A percentile compares a stretch with the other conserved stretches of the same genome.
phyloP scores from a whole-genome alignment of 2,329 filamentous ascomycete genomes.

The Dryadomyces quercivorus region DNA sequence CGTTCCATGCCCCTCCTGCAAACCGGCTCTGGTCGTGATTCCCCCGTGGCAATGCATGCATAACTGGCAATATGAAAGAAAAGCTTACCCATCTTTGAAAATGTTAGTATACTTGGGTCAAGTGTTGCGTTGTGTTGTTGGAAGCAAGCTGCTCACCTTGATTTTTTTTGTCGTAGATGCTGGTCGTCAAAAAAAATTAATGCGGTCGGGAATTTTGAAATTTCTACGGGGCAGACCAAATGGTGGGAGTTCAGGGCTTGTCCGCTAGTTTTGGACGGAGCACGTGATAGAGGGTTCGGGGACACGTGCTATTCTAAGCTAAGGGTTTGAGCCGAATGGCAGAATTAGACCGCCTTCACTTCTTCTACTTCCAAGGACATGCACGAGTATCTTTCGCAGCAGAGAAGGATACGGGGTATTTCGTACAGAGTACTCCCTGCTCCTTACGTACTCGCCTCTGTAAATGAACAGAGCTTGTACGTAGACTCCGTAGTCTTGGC shows the following conservation, averaged over 20 bases:
- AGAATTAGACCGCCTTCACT: background rate
- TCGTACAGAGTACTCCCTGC: too few species aligned
- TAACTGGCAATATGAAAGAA: constrained; percentile 1
- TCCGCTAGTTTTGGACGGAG: too few species aligned
- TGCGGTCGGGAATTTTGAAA: constrained; percentile 11
- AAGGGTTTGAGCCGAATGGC: background rate
- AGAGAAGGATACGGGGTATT: too few species aligned
- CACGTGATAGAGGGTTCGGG: background rate
- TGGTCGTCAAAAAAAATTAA: constrained; percentile 11
- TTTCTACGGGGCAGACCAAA: background rate
- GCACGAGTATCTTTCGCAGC: too few species aligned
- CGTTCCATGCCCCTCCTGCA: background rate
- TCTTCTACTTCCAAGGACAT: too few species aligned
- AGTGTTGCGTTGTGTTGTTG: background rate
- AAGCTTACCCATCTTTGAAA: constrained; percentile 10
- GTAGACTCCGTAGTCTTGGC: too few species aligned
- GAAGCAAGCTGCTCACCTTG: constrained; percentile 14
- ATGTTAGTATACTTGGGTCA: constrained; percentile 22
- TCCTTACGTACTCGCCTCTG: too few species aligned
- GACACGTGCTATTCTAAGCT: background rate
- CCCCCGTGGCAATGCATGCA: background rate
- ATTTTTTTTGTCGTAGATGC: constrained; percentile 14
- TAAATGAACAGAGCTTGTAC: too few species aligned
- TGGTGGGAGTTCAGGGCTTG: background rate
- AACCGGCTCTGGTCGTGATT: constrained; percentile 1